Evolutionary conservation across 768 basidiomycete genomes (phyloP).

Genomic region (Boletellus ananas): DNA sequence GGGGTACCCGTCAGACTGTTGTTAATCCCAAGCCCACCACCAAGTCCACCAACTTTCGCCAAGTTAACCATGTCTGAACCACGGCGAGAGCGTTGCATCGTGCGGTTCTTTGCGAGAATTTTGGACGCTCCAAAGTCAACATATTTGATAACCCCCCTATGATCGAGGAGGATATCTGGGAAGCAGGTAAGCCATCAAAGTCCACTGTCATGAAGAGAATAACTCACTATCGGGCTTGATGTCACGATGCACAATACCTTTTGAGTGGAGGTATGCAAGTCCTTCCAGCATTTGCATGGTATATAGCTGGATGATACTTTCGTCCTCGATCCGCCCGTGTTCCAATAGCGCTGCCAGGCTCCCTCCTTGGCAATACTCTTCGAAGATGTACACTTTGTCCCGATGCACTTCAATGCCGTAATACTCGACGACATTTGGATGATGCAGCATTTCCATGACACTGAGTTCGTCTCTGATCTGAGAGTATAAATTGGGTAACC

Average conservation of each 20-base stretch:
- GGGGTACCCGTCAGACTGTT: constrained; percentile 95
- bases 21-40: constrained; percentile 50
- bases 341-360: constrained; percentile 86
- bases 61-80: constrained; percentile 39
- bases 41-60: constrained; percentile 33
- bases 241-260: constrained; percentile 92
- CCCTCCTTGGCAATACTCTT: constrained; percentile 97
- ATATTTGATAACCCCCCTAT: constrained; percentile 89
- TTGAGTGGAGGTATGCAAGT: constrained; percentile 87
- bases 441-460: constrained; percentile 97
- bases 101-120: constrained; percentile 86
- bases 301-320: constrained; percentile 92
- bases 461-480: constrained; percentile 94
- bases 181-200: constrained; percentile 10
- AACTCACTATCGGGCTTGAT: constrained; percentile 97
- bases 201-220: neutral
- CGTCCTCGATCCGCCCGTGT: constrained; percentile 94
- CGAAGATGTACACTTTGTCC: constrained; percentile 98
- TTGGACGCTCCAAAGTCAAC: constrained; percentile 99
- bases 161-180: constrained; percentile 90
- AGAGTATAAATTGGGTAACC: constrained; percentile 80
- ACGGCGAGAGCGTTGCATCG: constrained; percentile 69
- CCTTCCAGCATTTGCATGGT: constrained; percentile 97
- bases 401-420: constrained; percentile 99
- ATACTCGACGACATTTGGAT: constrained; percentile 97